Conservation (phyloP, 169 alveolate genomes). For the Cyclospora cayetanensis region DNA sequence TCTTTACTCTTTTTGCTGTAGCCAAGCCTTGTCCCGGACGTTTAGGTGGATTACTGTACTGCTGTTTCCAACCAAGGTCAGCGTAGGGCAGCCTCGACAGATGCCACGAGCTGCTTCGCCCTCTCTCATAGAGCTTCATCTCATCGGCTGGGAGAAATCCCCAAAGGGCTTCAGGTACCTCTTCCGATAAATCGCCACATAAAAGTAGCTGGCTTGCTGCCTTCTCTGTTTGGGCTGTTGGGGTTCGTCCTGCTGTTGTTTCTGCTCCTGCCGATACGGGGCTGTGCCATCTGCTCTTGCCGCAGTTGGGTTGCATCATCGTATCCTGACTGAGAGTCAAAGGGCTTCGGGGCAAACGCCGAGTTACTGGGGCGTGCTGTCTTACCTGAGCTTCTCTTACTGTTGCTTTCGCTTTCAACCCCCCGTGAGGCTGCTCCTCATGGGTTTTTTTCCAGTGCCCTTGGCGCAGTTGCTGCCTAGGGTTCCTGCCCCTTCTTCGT, state of each 20-base stretch:
- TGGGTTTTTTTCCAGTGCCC: neutral
- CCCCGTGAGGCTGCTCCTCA: neutral
- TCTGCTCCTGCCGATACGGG: neutral
- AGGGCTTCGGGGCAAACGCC: slow-evolving; percentile 13
- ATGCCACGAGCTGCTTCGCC: too few species aligned
- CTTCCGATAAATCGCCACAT: neutral
- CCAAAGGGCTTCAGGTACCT: neutral
- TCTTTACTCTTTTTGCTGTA: too few species aligned
- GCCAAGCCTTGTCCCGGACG: too few species aligned
- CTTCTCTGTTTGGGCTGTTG: too few species aligned
- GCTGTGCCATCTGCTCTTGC: neutral
- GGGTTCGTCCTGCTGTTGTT: neutral
- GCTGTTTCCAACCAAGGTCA: too few species aligned
- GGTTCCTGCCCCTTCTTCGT: neutral
- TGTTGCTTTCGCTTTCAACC: neutral
- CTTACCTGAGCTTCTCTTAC: neutral
- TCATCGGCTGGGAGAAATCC: too few species aligned
- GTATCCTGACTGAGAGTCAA: neutral
- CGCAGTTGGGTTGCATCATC: neutral
- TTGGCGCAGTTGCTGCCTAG: neutral
- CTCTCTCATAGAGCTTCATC: too few species aligned
- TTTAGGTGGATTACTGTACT: too few species aligned
- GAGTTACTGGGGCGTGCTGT: neutral
- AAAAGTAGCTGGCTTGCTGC: neutral
- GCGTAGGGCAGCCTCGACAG: too few species aligned